phyloP scores from a whole-genome alignment of 495 filamentous ascomycete species.

The Lasiosphaeriaceae sp. region DNA sequence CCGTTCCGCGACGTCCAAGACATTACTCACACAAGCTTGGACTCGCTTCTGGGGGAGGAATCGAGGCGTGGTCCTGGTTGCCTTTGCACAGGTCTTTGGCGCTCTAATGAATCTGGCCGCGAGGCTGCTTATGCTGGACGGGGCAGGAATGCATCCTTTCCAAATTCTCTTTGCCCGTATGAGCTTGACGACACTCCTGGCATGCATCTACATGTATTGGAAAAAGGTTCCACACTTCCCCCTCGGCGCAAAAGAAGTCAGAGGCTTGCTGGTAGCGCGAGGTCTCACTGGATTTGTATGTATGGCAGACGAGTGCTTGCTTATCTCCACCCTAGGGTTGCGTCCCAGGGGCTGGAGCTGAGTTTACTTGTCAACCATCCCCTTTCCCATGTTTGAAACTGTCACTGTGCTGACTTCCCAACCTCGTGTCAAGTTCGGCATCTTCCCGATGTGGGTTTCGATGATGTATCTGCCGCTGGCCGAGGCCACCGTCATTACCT shows the following conservation, averaged over 20 bases:
- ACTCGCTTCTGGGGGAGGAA: constrained; percentile 47
- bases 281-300: constrained; percentile 67
- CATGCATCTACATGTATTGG: constrained; percentile 72
- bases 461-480: constrained; percentile 83
- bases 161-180: constrained; percentile 88
- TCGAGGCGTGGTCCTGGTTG: constrained; percentile 69
- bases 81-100: constrained; percentile 78
- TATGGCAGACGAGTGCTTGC: constrained; percentile 16
- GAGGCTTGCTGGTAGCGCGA: constrained; percentile 62
- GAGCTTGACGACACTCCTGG: constrained; percentile 66
- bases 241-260: constrained; percentile 62
- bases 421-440: constrained; percentile 57
- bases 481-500: constrained; percentile 91
- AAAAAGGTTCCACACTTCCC: constrained; percentile 63
- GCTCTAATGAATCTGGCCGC: constrained; percentile 85
- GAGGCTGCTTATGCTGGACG: constrained; percentile 71
- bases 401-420: neutral
- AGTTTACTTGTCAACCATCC: neutral
- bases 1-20: neutral
- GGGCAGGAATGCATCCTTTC: constrained; percentile 74
- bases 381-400: too few species aligned
- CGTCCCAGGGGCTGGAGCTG: too few species aligned
- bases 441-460: constrained; percentile 59
- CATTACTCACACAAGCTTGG: neutral
- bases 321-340: neutral